Conservation (phyloP, 805 yeast species). For the Yamadazyma paraphyllophila region DNA sequence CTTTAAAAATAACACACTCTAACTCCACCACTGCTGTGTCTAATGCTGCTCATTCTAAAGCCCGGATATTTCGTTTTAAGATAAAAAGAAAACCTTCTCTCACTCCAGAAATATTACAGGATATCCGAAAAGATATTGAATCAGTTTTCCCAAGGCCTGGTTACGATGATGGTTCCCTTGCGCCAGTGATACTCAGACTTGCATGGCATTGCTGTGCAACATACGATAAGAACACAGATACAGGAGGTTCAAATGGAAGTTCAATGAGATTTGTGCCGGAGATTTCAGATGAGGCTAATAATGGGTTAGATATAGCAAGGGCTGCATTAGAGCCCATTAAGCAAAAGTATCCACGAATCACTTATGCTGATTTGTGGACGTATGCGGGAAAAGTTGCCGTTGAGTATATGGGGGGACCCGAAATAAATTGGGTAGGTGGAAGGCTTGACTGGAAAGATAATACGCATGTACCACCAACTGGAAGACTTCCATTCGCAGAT, state of each 20-base stretch:
- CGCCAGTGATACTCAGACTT: constrained; percentile 74
- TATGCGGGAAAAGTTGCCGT: constrained; percentile 65
- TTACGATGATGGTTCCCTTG: constrained; percentile 34
- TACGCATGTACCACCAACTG: constrained; percentile 42
- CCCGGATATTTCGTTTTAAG: background rate
- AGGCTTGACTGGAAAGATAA: constrained; percentile 32
- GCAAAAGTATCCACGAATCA: constrained; percentile 54
- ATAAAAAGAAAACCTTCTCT: background rate
- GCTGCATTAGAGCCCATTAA: constrained; percentile 55
- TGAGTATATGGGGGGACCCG: constrained; percentile 65
- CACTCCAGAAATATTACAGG: background rate
- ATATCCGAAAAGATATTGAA: constrained; percentile 7
- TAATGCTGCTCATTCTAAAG: constrained; percentile 1
- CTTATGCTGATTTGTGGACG: constrained; percentile 71
- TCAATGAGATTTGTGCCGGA: constrained; percentile 42
- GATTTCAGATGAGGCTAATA: constrained; percentile 42
- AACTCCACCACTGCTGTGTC: background rate
- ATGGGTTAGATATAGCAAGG: constrained; percentile 46
- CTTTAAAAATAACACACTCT: background rate
- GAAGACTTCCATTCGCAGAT: constrained; percentile 51
- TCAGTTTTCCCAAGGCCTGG: constrained; percentile 28
- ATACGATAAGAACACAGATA: constrained; percentile 51
- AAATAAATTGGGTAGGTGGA: constrained; percentile 56
- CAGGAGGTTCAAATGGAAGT: constrained; percentile 64
- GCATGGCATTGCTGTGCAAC: constrained; percentile 93